phyloP scores from a whole-genome alignment of 192 early-diverging fungal species.

The Podochytrium sp. region DNA sequence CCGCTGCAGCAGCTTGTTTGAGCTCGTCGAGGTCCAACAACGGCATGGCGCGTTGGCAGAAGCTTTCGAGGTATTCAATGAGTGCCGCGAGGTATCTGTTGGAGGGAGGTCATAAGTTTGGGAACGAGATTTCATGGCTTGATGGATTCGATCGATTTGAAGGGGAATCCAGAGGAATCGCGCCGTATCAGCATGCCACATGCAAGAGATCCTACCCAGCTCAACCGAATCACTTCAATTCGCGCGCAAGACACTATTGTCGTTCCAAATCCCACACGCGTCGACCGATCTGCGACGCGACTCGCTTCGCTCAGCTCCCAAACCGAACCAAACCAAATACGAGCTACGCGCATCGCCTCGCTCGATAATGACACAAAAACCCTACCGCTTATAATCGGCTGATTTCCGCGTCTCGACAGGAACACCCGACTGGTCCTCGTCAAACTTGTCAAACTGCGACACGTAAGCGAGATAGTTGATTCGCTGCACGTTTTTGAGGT shows the following conservation, averaged over 20 bases:
- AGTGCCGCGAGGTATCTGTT: conserved; percentile 71
- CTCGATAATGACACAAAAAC: too few relatives aligned
- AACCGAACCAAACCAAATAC: not conserved
- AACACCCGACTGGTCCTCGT: conserved; percentile 25
- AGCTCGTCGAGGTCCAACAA: conserved; percentile 69
- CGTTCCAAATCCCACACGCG: too few relatives aligned
- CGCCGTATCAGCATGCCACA: too few relatives aligned
- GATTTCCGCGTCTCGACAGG: conserved; percentile 62
- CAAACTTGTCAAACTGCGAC: conserved; percentile 65
- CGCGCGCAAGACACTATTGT: too few relatives aligned
- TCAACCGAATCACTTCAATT: too few relatives aligned
- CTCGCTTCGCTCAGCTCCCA: too few relatives aligned
- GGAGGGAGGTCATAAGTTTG: too few relatives aligned
- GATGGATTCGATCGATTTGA: not conserved
- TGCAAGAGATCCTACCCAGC: too few relatives aligned
- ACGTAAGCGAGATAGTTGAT: conserved; percentile 73
- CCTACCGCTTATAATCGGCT: conserved; percentile 59
- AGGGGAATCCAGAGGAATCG: too few relatives aligned
- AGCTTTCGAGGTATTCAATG: conserved; percentile 71
- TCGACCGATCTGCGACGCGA: too few relatives aligned
- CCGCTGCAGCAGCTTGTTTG: conserved; percentile 44
- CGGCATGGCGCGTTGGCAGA: conserved; percentile 74
- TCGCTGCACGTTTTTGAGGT: conserved; percentile 64
- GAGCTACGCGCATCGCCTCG: too few relatives aligned
- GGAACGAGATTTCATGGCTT: not conserved